Evolutionary conservation across 257 asterid species (phyloP).

Genomic region (Penstemon davidsonii): DNA sequence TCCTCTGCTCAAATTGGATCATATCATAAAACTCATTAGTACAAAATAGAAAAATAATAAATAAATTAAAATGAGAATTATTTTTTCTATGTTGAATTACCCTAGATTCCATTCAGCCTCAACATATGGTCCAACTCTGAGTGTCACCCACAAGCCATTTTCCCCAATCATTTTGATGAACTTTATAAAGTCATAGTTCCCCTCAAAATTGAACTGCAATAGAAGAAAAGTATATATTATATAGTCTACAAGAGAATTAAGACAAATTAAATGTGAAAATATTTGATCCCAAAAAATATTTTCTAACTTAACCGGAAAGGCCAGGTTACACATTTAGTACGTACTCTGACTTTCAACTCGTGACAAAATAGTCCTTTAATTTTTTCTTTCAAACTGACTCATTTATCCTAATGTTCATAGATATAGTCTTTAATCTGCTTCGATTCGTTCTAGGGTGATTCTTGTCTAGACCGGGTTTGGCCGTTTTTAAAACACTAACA

Average conservation of each 20-base stretch:
- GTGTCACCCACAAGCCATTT: slow-evolving; percentile 75
- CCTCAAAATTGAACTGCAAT: slow-evolving; percentile 64
- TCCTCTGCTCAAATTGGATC: slow-evolving; percentile 48
- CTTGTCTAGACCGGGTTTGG: too few species aligned
- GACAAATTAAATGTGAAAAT: not conserved
- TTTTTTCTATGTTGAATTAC: slow-evolving; percentile 27
- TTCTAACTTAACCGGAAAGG: too few species aligned
- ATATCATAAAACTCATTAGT: not conserved
- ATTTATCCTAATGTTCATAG: too few species aligned
- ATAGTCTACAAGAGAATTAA: not conserved
- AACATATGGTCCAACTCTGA: slow-evolving; percentile 85
- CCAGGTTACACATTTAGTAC: too few species aligned
- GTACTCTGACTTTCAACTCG: too few species aligned
- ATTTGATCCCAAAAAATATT: not conserved
- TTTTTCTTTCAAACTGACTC: too few species aligned
- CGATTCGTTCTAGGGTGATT: too few species aligned
- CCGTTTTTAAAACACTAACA: too few species aligned
- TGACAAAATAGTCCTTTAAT: too few species aligned
- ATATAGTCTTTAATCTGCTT: too few species aligned
- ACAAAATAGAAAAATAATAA: not conserved
- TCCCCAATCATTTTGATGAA: slow-evolving; percentile 65
- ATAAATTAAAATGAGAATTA: not conserved
- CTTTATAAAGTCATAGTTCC: slow-evolving; percentile 63
- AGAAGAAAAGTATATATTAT: not conserved
- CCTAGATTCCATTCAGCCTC: slow-evolving; percentile 98